phyloP scores from a whole-genome alignment of 129 eudicot species.

The Escallonia herrerae region DNA sequence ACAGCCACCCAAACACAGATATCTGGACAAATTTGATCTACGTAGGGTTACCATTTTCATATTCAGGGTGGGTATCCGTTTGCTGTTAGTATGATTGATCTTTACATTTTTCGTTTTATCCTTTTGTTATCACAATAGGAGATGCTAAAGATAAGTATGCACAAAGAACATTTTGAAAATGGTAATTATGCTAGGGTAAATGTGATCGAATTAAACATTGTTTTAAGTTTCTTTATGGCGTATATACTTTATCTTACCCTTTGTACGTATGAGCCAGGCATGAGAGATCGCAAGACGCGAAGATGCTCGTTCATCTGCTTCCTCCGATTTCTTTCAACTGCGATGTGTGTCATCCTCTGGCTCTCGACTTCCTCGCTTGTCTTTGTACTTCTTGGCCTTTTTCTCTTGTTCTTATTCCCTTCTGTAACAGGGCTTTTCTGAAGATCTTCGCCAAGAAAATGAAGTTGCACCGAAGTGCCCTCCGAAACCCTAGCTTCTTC shows the following conservation, averaged over 20 bases:
- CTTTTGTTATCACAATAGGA: too few species aligned
- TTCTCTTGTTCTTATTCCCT: slow-evolving; percentile 63
- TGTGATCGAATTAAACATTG: too few species aligned
- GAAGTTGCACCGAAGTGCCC: slow-evolving; percentile 37
- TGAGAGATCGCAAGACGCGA: slow-evolving; percentile 86
- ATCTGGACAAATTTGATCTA: too few species aligned
- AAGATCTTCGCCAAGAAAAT: slow-evolving; percentile 40
- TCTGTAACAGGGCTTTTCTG: slow-evolving; percentile 35
- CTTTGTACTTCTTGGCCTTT: slow-evolving; percentile 78
- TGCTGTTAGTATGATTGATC: too few species aligned
- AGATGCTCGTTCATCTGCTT: slow-evolving; percentile 99
- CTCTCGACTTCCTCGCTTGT: slow-evolving; percentile 94
- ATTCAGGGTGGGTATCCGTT: too few species aligned
- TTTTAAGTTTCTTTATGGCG: too few species aligned
- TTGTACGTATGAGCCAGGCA: slow-evolving; percentile 97
- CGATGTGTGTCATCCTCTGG: slow-evolving; percentile 98
- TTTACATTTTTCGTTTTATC: too few species aligned
- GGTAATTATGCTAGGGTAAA: too few species aligned
- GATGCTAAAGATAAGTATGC: too few species aligned
- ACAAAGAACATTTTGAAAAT: too few species aligned
- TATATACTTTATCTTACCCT: slow-evolving; percentile 40
- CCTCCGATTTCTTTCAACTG: slow-evolving; percentile 90
- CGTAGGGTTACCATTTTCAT: too few species aligned
- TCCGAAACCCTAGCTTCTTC: slow-evolving; percentile 33
- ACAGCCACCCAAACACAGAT: too few species aligned